Evolutionary conservation across 2,329 filamentous ascomycete genomes (phyloP), one percentile per base, ranked within the genome.

Genomic region (Pyricularia sp.): DNA sequence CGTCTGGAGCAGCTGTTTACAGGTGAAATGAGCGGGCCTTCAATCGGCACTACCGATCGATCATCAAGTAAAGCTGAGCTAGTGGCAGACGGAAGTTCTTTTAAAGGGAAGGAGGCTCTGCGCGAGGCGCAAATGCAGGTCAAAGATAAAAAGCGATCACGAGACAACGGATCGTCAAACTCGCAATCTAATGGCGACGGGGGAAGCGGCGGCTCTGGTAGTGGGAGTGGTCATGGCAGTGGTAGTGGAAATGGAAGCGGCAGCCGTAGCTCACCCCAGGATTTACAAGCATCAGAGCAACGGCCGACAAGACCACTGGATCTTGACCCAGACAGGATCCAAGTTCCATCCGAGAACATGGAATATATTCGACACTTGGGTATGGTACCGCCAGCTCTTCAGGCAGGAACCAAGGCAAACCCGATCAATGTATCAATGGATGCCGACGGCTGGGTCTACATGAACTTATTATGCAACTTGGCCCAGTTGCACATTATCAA

Each of bases 401-500:
- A 79, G 10, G 77, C 77, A 10, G 75, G 78, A 2, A 76, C 78
- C 19, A 77, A 76, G 22, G 70, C 77, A 1, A 71, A 63, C 31
- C 26, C 65, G 5, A 63, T 75, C 2, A 80, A 85, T 63, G 82
- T 85, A 12, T 80, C 82, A 16, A 81, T 86, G 0, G 86, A 88
- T 65, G 79, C 80, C 0, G 86, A 91, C 30, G 89, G 89, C 4
- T 94, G 90, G 90, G 85, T 93, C 0, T 93, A 93, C 70, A 77
- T 94, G 7, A 94, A 94, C 69, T 76, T 96, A 0, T 79, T 96
- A 1, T 87, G 88, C 72, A 92, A 88, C 71, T 83, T 96, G 79
- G 91, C 91, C 0, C 91, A 96, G 74, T 77, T 96, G 22, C 91
- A 96, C 70, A 93, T 92, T 0, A 82, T 94, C 69, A 93, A 91